Base-by-base conservation (phyloP, 2,329 filamentous ascomycete species). In the Xylaria digitata region DNA sequence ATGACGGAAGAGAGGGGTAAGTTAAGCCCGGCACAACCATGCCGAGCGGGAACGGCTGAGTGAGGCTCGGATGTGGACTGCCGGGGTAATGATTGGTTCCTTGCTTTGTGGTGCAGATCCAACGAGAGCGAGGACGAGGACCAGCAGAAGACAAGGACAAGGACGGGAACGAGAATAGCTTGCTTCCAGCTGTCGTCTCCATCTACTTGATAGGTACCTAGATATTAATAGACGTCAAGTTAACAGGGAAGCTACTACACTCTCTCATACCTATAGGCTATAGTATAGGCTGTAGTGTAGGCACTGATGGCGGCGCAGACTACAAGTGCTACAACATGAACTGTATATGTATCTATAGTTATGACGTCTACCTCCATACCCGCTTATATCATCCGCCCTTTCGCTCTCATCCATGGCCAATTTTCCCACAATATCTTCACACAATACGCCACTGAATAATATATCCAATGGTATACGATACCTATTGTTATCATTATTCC, bases 31-130 rank as follows among this genome's bases (percentile, higher is more conserved):
- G 64, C 54, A 66, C 32, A 40, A 59, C 46, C 32, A 23, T 66
- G 64, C 60, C 54, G 64, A 37, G 26, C 5, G 8, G 40, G 40
- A 19, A 56, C 42, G 57, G 64, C 64, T 63, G 59, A 60, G 40
- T 40, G 58, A 65, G 66, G 32, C 58, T 54, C 42, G 21, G n/a
- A 56, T 63, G 53, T n/a, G 45, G 26, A 54, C 37, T 21, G 15
- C 21, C 34, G 3, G 56, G 42, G 17, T 34, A 19, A 8, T 49
- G 52, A 56, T 63, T 63, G 45, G 52, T n/a, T 50, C 43, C 19
- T 26, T 2, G 32, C 43, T 26, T 2, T 26, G 52, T 15, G 6
- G 13, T 55, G 49, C 48, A 23, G 54, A 63, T 66, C 60, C 19
- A 1, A 50, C 60, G 40, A 48, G 48, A 59, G 8, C 8, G 34